A percentile compares a stretch with the other conserved stretches of the same genome.
Evolutionary conservation across 345 rosid species (phyloP).

Genomic region (Aethionema arabicum): DNA sequence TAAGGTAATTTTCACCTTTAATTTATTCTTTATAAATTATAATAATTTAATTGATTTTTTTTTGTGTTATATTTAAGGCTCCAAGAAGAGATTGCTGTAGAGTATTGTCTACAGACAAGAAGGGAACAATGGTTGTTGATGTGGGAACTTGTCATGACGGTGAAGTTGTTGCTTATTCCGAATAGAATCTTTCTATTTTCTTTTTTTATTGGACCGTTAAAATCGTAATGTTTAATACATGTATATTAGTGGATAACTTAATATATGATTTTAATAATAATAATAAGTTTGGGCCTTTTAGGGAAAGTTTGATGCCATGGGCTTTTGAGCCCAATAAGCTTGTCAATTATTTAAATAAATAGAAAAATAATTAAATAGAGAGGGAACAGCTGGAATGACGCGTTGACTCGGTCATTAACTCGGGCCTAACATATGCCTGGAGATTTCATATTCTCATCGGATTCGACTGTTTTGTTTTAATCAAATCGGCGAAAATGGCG

Average conservation of each 20-base stretch:
- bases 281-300: neutral
- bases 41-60: neutral
- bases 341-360: neutral
- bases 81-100: constrained; percentile 61
- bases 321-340: neutral
- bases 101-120: constrained; percentile 36
- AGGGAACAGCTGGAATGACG: constrained; percentile 33
- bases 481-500: constrained; percentile 27
- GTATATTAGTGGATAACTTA: too few relatives aligned
- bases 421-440: neutral
- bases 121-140: constrained; percentile 40
- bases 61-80: constrained; percentile 21
- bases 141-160: constrained; percentile 45
- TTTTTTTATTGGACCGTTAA: too few relatives aligned
- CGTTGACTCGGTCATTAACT: constrained; percentile 32
- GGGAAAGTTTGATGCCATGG: neutral
- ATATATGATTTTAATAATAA: neutral
- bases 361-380: neutral
- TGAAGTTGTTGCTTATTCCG: constrained; percentile 40
- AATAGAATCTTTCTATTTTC: too few relatives aligned
- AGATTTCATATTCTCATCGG: constrained; percentile 1
- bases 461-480: constrained; percentile 10
- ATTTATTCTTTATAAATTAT: neutral
- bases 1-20: constrained; percentile 26
- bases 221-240: too few relatives aligned